Percentiles rank a stretch among this genome's conserved stretches.
Evolutionary conservation across 2,329 filamentous ascomycete species (phyloP).

Genomic region (Pseudonectria buxi): DNA sequence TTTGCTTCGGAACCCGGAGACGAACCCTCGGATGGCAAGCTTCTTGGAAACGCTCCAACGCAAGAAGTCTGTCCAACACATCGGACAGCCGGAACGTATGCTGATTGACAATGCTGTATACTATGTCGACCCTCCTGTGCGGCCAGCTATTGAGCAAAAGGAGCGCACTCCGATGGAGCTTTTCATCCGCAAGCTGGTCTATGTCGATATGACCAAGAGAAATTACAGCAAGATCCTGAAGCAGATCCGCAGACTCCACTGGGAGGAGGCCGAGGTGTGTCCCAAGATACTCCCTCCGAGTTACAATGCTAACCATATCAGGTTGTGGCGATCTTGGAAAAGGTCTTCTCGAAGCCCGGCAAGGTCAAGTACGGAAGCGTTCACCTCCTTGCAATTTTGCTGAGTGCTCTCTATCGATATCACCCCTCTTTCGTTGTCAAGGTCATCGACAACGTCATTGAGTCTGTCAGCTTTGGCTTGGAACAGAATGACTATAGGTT

Average conservation of each 20-base stretch:
- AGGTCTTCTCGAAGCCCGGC: constrained; percentile 90
- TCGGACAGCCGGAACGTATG: constrained; percentile 95
- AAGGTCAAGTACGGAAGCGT: constrained; percentile 98
- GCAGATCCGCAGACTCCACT: constrained; percentile 90
- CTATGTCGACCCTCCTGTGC: constrained; percentile 91
- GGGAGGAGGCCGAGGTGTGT: constrained; percentile 80
- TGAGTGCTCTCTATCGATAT: constrained; percentile 83
- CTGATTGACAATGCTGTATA: constrained; percentile 97
- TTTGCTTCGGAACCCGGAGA: constrained; percentile 85
- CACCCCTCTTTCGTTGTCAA: constrained; percentile 85
- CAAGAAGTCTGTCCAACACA: constrained; percentile 92
- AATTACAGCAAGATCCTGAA: constrained; percentile 92
- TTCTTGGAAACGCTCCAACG: constrained; percentile 92
- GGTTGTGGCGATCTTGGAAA: constrained; percentile 73
- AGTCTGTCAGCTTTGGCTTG: constrained; percentile 79
- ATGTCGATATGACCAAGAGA: constrained; percentile 87
- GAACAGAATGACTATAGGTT: constrained; percentile 97
- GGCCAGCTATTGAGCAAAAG: constrained; percentile 92
- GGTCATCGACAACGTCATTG: constrained; percentile 87
- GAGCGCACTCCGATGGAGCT: constrained; percentile 89
- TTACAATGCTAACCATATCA: constrained; percentile 14
- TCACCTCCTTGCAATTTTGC: constrained; percentile 82
- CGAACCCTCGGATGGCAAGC: constrained; percentile 83
- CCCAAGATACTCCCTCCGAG: too few relatives aligned
- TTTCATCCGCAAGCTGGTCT: constrained; percentile 88